A percentile compares a stretch with the other conserved stretches of the same genome.
Evolutionary conservation across 73 alveolate genomes (phyloP).

Genomic region (Effrenium voratum): DNA sequence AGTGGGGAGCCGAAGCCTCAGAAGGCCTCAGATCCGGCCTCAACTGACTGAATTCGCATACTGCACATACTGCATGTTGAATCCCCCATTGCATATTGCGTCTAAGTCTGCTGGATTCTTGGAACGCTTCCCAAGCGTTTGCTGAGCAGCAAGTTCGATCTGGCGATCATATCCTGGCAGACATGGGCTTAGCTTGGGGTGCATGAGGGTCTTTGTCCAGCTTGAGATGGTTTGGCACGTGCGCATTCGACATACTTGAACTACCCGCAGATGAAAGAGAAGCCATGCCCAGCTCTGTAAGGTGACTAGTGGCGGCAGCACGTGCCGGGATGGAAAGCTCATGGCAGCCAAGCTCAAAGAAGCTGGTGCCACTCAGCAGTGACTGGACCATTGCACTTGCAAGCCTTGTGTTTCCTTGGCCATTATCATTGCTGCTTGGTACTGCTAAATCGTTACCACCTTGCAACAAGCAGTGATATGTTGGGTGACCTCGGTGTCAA

Average conservation of each 20-base stretch:
- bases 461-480: too few relatives aligned
- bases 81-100: too few relatives aligned
- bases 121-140: background rate
- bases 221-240: too few relatives aligned
- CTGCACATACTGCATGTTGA: too few relatives aligned
- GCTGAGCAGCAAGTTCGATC: conserved; percentile 50
- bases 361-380: conserved; percentile 8
- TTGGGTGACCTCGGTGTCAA: background rate
- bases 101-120: conserved; percentile 37
- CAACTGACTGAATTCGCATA: too few relatives aligned
- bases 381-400: too few relatives aligned
- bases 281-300: too few relatives aligned
- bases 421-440: background rate
- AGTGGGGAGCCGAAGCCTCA: too few relatives aligned
- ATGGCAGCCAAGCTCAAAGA: conserved; percentile 46
- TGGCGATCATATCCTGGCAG: conserved; percentile 40
- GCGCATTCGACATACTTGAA: too few relatives aligned
- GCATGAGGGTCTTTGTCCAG: too few relatives aligned
- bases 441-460: background rate
- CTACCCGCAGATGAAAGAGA: too few relatives aligned
- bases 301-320: conserved; percentile 25
- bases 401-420: background rate
- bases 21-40: too few relatives aligned
- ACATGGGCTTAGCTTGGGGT: background rate
- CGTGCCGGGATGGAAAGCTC: conserved; percentile 31